Evolutionary conservation across 2,329 filamentous ascomycete species (phyloP).

Genomic region (Dactylellina drechsleri): DNA sequence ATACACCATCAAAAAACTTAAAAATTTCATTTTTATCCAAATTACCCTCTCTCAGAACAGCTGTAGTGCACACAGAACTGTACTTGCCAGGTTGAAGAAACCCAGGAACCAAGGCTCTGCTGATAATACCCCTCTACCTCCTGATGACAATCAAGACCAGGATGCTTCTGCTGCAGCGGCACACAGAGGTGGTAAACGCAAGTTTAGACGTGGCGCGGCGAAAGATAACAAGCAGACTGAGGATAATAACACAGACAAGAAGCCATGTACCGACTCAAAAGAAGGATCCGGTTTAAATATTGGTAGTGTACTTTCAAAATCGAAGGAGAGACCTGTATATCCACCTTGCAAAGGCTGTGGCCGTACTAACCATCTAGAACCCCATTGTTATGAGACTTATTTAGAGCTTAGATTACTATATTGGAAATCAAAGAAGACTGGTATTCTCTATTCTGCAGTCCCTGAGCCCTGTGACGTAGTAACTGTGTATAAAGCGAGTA

Average conservation of each 20-base stretch:
- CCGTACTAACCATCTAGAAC: constrained; percentile 11
- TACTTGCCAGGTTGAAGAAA: constrained; percentile 26
- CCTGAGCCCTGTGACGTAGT: background rate
- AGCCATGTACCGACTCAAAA: too few relatives aligned
- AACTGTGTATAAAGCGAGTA: background rate
- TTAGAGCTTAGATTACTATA: background rate
- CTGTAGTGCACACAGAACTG: constrained; percentile 18
- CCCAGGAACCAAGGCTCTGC: too few relatives aligned
- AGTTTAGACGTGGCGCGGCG: too few relatives aligned
- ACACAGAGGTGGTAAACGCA: too few relatives aligned
- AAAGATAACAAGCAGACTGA: too few relatives aligned
- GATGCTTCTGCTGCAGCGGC: constrained; percentile 11
- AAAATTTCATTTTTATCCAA: background rate
- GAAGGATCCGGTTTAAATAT: too few relatives aligned
- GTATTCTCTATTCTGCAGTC: constrained; percentile 4
- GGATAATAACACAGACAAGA: too few relatives aligned
- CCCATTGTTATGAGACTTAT: constrained; percentile 41
- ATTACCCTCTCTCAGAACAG: background rate
- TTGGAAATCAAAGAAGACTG: background rate
- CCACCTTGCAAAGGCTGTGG: constrained; percentile 3
- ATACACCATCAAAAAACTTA: background rate
- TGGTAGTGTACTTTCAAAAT: too few relatives aligned
- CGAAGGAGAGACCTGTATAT: constrained; percentile 13
- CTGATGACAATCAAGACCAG: constrained; percentile 19
- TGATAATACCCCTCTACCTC: too few relatives aligned